A percentile compares a stretch with the other conserved stretches of the same genome.
These are phyloP conservation scores for Viridothelium virens DNA, from an alignment of 495 filamentous ascomycete species.

Conservation along the genomic window DNA sequence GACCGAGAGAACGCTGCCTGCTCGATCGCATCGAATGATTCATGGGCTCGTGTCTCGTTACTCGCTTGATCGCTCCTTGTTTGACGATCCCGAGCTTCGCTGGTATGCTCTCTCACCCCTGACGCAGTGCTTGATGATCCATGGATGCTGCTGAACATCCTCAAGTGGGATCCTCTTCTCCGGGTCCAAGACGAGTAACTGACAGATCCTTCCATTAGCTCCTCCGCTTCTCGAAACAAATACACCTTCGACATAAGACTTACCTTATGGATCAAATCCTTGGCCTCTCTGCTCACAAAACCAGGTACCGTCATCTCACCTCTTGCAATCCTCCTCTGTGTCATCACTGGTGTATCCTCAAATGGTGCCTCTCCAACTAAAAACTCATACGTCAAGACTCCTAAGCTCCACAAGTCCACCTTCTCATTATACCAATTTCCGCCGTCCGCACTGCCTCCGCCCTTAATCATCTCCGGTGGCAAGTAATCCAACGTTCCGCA, in stretches of 20 bases:
- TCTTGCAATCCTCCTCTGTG: conserved; percentile 77
- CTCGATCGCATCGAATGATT: background rate
- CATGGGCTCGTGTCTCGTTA: background rate
- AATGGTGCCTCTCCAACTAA: conserved; percentile 93
- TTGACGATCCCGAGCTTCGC: conserved; percentile 10
- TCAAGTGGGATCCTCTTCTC: conserved; percentile 87
- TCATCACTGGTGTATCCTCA: conserved; percentile 92
- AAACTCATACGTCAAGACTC: conserved; percentile 94
- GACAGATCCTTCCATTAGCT: conserved; percentile 14
- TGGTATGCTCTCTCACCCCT: conserved; percentile 56
- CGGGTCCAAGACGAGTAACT: conserved; percentile 90
- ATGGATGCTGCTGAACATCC: conserved; percentile 83
- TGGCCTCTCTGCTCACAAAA: conserved; percentile 85
- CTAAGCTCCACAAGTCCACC: conserved; percentile 92
- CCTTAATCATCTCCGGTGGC: conserved; percentile 92
- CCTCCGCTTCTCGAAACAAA: background rate
- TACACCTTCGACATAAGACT: conserved; percentile 22
- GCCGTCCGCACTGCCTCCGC: conserved; percentile 46
- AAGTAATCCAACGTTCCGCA: conserved; percentile 97
- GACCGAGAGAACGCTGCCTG: too few species aligned
- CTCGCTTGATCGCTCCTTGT: conserved; percentile 7
- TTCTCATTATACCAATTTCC: conserved; percentile 90
- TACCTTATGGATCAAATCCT: conserved; percentile 86
- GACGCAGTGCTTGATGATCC: conserved; percentile 93
- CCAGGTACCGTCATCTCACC: conserved; percentile 88